These are phyloP conservation scores for Secale cereale DNA, from an alignment of 176 grass and related monocot genomes.

Conservation along the genomic window DNA sequence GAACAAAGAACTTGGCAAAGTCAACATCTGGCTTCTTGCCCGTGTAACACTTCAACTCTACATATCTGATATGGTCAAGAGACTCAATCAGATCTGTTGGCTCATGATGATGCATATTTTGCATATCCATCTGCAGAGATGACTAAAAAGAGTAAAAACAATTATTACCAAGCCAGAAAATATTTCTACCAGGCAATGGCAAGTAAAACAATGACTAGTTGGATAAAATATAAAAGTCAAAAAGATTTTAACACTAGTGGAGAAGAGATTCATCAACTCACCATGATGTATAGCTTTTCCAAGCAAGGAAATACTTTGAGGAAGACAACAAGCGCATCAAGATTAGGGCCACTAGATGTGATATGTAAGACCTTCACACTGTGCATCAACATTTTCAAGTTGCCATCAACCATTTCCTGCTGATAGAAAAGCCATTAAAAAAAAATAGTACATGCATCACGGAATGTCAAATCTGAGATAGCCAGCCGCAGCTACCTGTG, in stretches of 20 bases:
- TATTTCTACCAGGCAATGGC: background rate
- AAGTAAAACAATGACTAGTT: background rate
- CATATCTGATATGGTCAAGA: constrained; percentile 6
- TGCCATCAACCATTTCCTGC: background rate
- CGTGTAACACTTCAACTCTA: background rate
- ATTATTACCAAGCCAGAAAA: background rate
- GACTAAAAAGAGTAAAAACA: background rate
- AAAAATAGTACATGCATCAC: background rate
- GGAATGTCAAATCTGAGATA: background rate
- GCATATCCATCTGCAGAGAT: background rate
- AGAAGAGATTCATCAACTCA: background rate
- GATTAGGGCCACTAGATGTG: background rate
- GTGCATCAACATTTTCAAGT: background rate
- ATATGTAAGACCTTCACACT: background rate
- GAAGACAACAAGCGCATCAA: background rate
- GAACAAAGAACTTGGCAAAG: constrained; percentile 23
- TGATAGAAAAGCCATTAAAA: background rate
- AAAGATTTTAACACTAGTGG: background rate
- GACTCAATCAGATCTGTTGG: background rate
- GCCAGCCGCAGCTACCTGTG: background rate
- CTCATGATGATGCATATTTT: background rate
- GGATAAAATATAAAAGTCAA: background rate
- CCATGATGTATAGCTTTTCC: background rate
- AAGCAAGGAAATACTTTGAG: background rate
- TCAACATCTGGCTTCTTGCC: background rate